Evolutionary conservation across 2,329 filamentous ascomycete genomes (phyloP).

Genomic region (Hypoxylon sp.): DNA sequence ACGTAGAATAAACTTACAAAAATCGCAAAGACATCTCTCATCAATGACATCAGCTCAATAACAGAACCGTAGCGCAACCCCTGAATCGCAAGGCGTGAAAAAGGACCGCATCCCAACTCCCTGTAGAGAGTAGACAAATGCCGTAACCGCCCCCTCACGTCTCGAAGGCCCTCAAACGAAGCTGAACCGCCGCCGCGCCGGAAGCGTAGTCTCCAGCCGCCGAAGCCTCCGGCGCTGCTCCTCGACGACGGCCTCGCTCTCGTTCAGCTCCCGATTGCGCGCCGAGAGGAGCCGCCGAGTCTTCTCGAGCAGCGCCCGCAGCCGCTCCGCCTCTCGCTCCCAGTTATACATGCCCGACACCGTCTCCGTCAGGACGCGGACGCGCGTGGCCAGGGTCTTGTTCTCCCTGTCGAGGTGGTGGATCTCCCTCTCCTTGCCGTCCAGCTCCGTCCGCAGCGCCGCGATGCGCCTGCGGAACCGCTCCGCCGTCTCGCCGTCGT

Average conservation of each 20-base stretch:
- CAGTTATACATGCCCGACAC: constrained; percentile 14
- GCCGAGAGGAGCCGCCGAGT: constrained; percentile 24
- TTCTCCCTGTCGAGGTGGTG: constrained; percentile 37
- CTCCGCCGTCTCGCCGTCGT: constrained; percentile 35
- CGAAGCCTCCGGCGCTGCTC: constrained; percentile 36
- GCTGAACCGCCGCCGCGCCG: constrained; percentile 29
- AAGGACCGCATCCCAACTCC: neutral
- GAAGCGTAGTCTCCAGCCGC: constrained; percentile 19
- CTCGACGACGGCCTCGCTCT: constrained; percentile 33
- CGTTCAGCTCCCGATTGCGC: constrained; percentile 20
- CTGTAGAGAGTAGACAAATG: neutral
- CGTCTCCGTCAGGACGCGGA: constrained; percentile 41
- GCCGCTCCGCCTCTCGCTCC: constrained; percentile 9
- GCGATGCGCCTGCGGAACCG: constrained; percentile 39
- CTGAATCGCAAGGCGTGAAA: constrained; percentile 3
- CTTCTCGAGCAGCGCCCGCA: constrained; percentile 29
- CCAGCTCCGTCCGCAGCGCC: constrained; percentile 41
- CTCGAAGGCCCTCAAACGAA: constrained; percentile 18
- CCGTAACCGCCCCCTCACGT: constrained; percentile 1
- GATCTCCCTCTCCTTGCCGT: constrained; percentile 31
- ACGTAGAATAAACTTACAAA: constrained; percentile 17
- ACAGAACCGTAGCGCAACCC: neutral
- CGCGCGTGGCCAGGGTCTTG: constrained; percentile 26
- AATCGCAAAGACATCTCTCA: neutral
- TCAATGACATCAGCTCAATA: constrained; percentile 1